These are phyloP conservation scores for Oryza punctata DNA, from an alignment of 176 grass and related monocot species.

Conservation along the genomic window DNA sequence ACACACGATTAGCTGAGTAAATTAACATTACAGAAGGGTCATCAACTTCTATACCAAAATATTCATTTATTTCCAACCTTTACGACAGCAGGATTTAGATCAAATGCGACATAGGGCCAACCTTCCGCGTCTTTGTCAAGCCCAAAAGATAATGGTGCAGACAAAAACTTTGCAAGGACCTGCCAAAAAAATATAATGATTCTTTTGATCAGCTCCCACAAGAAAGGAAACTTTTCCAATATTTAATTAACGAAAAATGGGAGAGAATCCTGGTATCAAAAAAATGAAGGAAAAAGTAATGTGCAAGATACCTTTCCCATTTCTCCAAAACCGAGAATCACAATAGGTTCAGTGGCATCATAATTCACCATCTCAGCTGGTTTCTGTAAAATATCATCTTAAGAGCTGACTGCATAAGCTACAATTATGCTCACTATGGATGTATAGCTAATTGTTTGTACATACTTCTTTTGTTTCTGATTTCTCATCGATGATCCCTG, in stretches of 20 bases:
- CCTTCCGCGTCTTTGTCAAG: conserved; percentile 57
- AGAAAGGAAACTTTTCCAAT: not conserved
- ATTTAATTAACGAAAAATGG: not conserved
- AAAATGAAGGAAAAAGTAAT: conserved; percentile 20
- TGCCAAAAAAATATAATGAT: conserved; percentile 39
- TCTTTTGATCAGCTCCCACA: not conserved
- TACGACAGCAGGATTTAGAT: conserved; percentile 86
- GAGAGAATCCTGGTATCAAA: not conserved
- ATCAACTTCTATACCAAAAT: conserved; percentile 7
- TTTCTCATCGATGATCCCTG: conserved; percentile 70
- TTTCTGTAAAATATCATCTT: conserved; percentile 63
- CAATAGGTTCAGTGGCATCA: conserved; percentile 81
- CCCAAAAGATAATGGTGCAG: conserved; percentile 82
- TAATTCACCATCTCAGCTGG: conserved; percentile 61
- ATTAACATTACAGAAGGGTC: conserved; percentile 24
- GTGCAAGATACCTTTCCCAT: conserved; percentile 76
- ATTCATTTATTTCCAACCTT: conserved; percentile 58
- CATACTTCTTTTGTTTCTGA: conserved; percentile 78
- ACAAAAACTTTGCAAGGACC: conserved; percentile 93
- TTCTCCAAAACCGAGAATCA: conserved; percentile 95
- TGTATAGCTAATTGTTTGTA: conserved; percentile 4
- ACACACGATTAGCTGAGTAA: conserved; percentile 30
- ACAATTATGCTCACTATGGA: conserved; percentile 10
- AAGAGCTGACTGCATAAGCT: conserved; percentile 28
- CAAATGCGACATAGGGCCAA: conserved; percentile 91